Evolutionary conservation across 2,329 filamentous ascomycete genomes (phyloP), one percentile per base, ranked within the genome.

Genomic region (Pestalotiopsis sp.): DNA sequence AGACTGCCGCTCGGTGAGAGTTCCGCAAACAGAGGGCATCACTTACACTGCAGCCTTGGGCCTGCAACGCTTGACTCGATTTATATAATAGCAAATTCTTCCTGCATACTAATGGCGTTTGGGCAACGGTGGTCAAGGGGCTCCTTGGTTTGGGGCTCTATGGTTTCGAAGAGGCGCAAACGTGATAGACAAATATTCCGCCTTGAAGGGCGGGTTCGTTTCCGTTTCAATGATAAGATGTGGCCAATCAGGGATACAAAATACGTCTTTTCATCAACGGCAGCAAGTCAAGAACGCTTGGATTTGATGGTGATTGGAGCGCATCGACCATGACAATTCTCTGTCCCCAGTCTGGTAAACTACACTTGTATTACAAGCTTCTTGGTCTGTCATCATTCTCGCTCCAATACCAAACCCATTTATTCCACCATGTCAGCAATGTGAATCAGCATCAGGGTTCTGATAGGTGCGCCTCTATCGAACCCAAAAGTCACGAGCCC

Each of bases 1-100:
- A 82, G 20, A 73, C 76, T n/a, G 70, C 76, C 60, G 79, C 75
- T 12, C 75, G 66, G 23, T 78, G 52, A 74, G 58, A 31, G 27
- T 6, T 31, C n/a, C 6, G 27, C 12, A 23, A 7, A 11, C 4
- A 23, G 20, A n/a, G 45, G 45, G 45, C 17, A 20, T 11, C 12
- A 14, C 31, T 60, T 27, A n/a, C 25, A n/a, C 9, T 14, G 12
- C n/a, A n/a, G 45, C 4, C 9, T 20, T 20, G 7, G 14, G 17
- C 45, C 7, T n/a, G 45, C 45, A 52, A 52, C 9, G 20, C 45
- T 5, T 23, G 17, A 52, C 45, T 6, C 20, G 45, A 52, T 52
- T 52, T 52, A 52, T n/a, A 52, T n/a, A 52, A 52, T n/a, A 52
- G 45, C 45, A 52, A 52, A n/a, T 52, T 9, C 20, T 9, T 62